Evolutionary conservation across 75 land plant species (phyloP), one percentile per base, ranked within the genome.

Genomic region (Pinus taeda): DNA sequence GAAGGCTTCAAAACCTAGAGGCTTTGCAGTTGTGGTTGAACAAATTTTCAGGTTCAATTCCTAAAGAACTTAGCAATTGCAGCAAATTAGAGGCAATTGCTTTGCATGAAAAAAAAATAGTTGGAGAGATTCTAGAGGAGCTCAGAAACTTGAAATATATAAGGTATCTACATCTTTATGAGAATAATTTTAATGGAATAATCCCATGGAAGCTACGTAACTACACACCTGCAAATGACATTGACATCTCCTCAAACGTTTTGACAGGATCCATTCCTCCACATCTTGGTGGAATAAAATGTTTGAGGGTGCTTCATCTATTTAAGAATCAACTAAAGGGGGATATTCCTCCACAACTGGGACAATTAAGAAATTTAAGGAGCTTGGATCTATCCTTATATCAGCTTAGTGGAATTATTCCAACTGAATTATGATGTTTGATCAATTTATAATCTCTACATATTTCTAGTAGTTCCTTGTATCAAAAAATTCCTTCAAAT

Each of bases 341-440:
- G 36, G 37, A 60, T 4, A 85, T 93, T 26, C 93, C 93, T 55
- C 13, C 21, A 21, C 85, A 77, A 56, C 71, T 93, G 37, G 78
- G 85, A 60, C 82, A 26, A 21, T 80, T 88, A 75, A 87, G 75
- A 71, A 85, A 83, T 55, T 70, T 91, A 36, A 77, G 77, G 9
- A 76, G 88, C 60, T 84, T 95, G 67, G 90, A 95, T 76, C 84
- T 95, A 0, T 89, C 93, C 7, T 84, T 85, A 14, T 93, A 95
- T 77, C 20, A 57, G n/a, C 79, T 95, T 9, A 87, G 81, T 13
- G 96, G 98, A 5, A 73, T 80, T 26, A 91, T 95, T 57, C 95
- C 95, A 1, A 55, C 20, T 71, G 88, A 78, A 53, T 65, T 93
- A 42, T 87, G 85, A 71, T 79, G 77, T 78, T 53, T 88, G 77